These are phyloP conservation scores for Silene vulgaris DNA, from an alignment of 179 eudicot genomes.

Conservation along the genomic window DNA sequence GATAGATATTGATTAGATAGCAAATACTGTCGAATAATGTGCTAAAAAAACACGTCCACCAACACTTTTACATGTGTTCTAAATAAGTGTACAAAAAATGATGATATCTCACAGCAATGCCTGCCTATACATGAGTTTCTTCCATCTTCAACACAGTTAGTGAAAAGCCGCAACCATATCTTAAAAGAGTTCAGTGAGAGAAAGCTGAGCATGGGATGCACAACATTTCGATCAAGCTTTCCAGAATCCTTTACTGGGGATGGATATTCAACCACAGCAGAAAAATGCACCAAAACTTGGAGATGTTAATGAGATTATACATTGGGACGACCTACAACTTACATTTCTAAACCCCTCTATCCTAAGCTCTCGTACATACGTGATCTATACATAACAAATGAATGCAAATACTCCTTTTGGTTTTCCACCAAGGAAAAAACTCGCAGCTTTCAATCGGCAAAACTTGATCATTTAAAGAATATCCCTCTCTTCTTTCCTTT, in stretches of 20 bases:
- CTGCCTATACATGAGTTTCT: background rate
- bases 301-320: constrained; percentile 17
- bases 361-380: background rate
- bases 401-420: constrained; percentile 12
- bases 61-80: no score
- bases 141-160: background rate
- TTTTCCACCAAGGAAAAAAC: constrained; percentile 4
- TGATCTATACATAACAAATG: constrained; percentile 13
- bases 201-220: constrained; percentile 2
- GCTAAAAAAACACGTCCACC: no score
- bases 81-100: constrained; percentile 5
- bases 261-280: background rate
- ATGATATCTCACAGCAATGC: background rate
- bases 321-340: constrained; percentile 23
- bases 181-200: background rate
- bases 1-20: no score
- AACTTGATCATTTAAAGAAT: constrained; percentile 27
- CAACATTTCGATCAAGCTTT: background rate
- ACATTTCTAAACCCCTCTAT: constrained; percentile 17
- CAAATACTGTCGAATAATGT: no score
- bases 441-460: constrained; percentile 12
- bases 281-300: constrained; percentile 21
- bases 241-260: background rate
- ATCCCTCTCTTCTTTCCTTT: constrained; percentile 34
- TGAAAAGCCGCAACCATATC: background rate